A percentile compares a stretch with the other conserved stretches of the same genome.
These are phyloP conservation scores for Claviceps pazoutovae DNA, from an alignment of 2,329 filamentous ascomycete species.

Conservation along the genomic window DNA sequence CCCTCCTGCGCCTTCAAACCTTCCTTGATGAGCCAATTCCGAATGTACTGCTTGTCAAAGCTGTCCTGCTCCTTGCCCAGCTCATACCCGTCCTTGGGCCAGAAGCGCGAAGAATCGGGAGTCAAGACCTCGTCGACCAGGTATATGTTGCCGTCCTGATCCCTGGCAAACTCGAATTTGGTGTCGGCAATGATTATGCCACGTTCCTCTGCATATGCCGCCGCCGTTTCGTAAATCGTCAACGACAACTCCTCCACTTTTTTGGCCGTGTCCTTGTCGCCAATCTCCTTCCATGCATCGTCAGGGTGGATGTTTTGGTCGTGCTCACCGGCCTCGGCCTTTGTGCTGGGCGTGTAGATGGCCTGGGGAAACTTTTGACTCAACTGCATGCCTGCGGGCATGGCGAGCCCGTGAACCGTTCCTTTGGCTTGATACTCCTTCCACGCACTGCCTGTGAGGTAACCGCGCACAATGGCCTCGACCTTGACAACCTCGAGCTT, in stretches of 20 bases:
- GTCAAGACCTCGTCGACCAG: constrained; percentile 72
- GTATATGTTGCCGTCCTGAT: constrained; percentile 32
- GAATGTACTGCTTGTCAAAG: constrained; percentile 77
- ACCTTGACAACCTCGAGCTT: constrained; percentile 22
- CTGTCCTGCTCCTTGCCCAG: constrained; percentile 64
- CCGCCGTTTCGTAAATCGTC: constrained; percentile 28
- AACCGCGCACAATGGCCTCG: constrained; percentile 53
- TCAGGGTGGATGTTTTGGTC: constrained; percentile 75
- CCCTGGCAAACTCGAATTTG: constrained; percentile 34
- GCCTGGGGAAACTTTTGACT: constrained; percentile 55
- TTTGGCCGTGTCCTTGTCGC: constrained; percentile 18
- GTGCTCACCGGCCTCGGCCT: constrained; percentile 65
- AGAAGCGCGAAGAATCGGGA: constrained; percentile 75
- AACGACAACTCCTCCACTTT: constrained; percentile 19
- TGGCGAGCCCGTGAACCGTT: constrained; percentile 65
- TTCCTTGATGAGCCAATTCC: constrained; percentile 65
- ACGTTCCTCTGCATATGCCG: constrained; percentile 41
- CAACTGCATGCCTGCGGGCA: constrained; percentile 54
- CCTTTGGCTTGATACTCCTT: constrained; percentile 55
- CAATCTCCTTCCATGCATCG: constrained; percentile 34
- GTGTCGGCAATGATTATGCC: constrained; percentile 29
- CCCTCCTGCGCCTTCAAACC: constrained; percentile 42
- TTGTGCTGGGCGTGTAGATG: constrained; percentile 61
- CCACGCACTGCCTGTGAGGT: constrained; percentile 79
- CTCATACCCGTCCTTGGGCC: constrained; percentile 52